These are phyloP conservation scores for Herpotrichia juniperi DNA, from an alignment of 2,329 filamentous ascomycete genomes.

Conservation along the genomic window DNA sequence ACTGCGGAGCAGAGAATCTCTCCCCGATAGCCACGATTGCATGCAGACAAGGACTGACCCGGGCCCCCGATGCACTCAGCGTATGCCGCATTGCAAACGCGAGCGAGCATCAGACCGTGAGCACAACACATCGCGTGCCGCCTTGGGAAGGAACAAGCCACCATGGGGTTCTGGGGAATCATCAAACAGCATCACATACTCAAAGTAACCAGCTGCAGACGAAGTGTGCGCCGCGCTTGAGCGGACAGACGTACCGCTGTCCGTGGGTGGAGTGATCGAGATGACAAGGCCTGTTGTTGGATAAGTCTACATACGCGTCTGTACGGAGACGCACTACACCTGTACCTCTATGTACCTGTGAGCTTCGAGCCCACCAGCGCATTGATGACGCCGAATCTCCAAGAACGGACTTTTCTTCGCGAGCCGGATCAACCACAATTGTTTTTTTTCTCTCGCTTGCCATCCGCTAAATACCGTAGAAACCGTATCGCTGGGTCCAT, in stretches of 20 bases:
- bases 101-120: conserved; percentile 19
- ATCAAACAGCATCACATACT: conserved; percentile 18
- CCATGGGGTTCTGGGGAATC: conserved; percentile 29
- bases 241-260: conserved; percentile 8
- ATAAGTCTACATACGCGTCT: conserved; percentile 1
- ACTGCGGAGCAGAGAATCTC: conserved; percentile 5
- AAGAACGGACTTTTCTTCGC: conserved; percentile 15
- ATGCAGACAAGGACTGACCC: conserved; percentile 31
- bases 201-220: conserved; percentile 27
- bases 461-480: conserved; percentile 23
- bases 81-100: conserved; percentile 8
- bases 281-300: conserved; percentile 6
- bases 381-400: conserved; percentile 4
- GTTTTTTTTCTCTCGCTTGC: conserved; percentile 18
- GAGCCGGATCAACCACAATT: conserved; percentile 18
- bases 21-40: conserved; percentile 18
- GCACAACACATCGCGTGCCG: conserved; percentile 23
- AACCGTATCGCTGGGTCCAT: conserved; percentile 29
- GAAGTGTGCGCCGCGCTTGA: conserved; percentile 7
- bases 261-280: conserved; percentile 3
- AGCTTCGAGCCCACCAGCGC: not conserved
- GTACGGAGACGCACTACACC: conserved; percentile 8
- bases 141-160: conserved; percentile 12
- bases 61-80: conserved; percentile 34
- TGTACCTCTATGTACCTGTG: conserved; percentile 15